These are phyloP conservation scores for Diplogelasinospora grovesii DNA, from an alignment of 495 filamentous ascomycete genomes.

Conservation along the genomic window DNA sequence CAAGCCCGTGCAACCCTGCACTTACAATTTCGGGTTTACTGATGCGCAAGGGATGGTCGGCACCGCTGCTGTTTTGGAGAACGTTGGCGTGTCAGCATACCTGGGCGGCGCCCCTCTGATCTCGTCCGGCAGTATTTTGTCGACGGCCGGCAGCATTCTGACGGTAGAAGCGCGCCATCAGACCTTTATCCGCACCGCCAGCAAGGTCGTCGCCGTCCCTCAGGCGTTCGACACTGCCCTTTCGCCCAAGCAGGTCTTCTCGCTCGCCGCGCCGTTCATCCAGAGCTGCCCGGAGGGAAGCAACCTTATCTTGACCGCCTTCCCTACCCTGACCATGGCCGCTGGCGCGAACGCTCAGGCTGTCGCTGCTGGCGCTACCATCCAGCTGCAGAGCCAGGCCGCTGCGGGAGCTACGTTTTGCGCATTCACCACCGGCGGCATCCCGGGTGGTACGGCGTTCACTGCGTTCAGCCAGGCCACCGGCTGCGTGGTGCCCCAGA, in stretches of 20 bases:
- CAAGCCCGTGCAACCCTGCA: slow-evolving; percentile 52
- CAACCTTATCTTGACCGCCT: slow-evolving; percentile 49
- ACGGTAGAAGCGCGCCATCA: slow-evolving; percentile 58
- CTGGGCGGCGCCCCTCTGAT: slow-evolving; percentile 56
- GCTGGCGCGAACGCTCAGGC: slow-evolving; percentile 35
- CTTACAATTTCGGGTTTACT: slow-evolving; percentile 58
- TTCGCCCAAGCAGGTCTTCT: slow-evolving; percentile 52
- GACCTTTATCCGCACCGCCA: slow-evolving; percentile 50
- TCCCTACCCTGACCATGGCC: slow-evolving; percentile 50
- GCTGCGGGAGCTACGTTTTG: slow-evolving; percentile 43
- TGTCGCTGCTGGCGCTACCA: slow-evolving; percentile 36
- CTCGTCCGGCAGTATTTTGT: slow-evolving; percentile 44
- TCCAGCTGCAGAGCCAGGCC: slow-evolving; percentile 37
- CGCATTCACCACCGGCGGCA: slow-evolving; percentile 48
- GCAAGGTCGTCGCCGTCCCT: slow-evolving; percentile 42
- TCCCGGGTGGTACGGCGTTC: slow-evolving; percentile 48
- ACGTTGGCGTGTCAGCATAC: slow-evolving; percentile 56
- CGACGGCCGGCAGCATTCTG: slow-evolving; percentile 51
- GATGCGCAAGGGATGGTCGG: slow-evolving; percentile 52
- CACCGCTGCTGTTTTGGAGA: slow-evolving; percentile 55
- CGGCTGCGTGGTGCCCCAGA: slow-evolving; percentile 46
- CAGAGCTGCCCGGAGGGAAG: slow-evolving; percentile 49
- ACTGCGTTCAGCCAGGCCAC: slow-evolving; percentile 34
- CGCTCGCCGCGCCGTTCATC: slow-evolving; percentile 59
- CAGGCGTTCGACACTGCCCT: slow-evolving; percentile 56